phyloP scores from a whole-genome alignment of 148 eudicot species.

The Rhododendron vialii region DNA sequence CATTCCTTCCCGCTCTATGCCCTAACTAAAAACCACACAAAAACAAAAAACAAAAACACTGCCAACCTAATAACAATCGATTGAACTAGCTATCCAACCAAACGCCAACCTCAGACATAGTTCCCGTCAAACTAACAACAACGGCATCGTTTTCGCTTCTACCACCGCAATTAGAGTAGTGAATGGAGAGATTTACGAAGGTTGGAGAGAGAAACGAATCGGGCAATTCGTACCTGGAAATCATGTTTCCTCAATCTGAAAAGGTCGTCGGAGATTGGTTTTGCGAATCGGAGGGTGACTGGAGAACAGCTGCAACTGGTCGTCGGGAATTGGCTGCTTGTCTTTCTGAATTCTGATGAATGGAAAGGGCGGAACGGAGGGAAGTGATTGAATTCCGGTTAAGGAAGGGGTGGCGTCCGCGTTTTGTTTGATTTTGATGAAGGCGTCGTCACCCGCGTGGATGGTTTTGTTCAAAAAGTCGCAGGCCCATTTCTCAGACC shows the following conservation, averaged over 20 bases:
- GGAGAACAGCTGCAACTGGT: background rate
- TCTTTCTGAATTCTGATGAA: background rate
- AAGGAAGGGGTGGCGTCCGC: background rate
- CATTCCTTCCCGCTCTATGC: conserved; percentile 29
- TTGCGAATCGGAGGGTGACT: background rate
- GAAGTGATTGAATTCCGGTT: background rate
- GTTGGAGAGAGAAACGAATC: background rate
- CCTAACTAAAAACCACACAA: background rate
- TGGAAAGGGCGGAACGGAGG: conserved; percentile 5
- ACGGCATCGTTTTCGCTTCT: background rate
- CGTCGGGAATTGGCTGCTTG: background rate
- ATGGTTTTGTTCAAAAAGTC: background rate
- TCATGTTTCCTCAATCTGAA: background rate
- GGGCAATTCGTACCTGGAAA: conserved; percentile 1
- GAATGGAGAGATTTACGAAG: background rate
- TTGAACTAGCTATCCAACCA: background rate
- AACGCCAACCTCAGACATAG: background rate
- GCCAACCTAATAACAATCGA: background rate
- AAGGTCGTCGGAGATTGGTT: background rate
- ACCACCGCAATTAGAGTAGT: background rate
- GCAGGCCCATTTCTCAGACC: background rate
- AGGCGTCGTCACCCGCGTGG: background rate
- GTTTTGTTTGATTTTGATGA: background rate
- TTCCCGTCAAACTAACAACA: background rate
- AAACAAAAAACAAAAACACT: background rate